phyloP scores from a whole-genome alignment of 495 filamentous ascomycete species.

The Penicillium bovifimosum region DNA sequence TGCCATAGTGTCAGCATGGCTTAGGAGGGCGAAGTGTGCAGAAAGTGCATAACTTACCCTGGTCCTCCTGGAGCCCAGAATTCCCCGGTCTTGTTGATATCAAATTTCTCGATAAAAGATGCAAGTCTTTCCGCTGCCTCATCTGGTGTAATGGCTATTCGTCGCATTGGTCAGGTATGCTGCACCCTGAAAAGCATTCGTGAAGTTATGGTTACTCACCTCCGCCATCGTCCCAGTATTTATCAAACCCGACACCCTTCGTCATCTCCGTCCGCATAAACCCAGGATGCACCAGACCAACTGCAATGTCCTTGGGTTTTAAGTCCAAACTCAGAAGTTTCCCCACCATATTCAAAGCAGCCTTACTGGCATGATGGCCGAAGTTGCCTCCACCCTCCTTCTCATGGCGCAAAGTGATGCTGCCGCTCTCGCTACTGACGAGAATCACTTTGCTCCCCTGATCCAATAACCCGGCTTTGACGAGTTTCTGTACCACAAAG shows the following conservation, averaged over 20 bases:
- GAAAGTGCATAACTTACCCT: conserved; percentile 37
- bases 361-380: conserved; percentile 67
- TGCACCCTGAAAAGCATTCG: no score
- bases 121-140: conserved; percentile 59
- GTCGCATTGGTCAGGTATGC: not conserved
- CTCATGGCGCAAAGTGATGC: conserved; percentile 60
- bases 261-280: conserved; percentile 78
- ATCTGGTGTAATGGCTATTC: conserved; percentile 58
- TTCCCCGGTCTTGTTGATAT: conserved; percentile 60
- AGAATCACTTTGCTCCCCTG: conserved; percentile 57
- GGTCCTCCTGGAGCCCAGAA: conserved; percentile 69
- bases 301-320: conserved; percentile 55
- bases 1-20: conserved; percentile 19
- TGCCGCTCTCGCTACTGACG: conserved; percentile 62
- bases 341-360: conserved; percentile 70
- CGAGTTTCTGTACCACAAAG: conserved; percentile 58
- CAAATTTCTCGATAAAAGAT: conserved; percentile 55
- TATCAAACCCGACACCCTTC: conserved; percentile 62
- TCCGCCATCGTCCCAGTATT: conserved; percentile 62
- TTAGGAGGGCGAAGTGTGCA: not conserved
- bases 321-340: conserved; percentile 65
- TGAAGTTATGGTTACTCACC: conserved; percentile 34
- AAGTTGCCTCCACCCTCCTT: conserved; percentile 68
- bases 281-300: conserved; percentile 65
- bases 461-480: conserved; percentile 46